Conservation (phyloP, 306 rosid species). For the Crotalaria pallida region DNA sequence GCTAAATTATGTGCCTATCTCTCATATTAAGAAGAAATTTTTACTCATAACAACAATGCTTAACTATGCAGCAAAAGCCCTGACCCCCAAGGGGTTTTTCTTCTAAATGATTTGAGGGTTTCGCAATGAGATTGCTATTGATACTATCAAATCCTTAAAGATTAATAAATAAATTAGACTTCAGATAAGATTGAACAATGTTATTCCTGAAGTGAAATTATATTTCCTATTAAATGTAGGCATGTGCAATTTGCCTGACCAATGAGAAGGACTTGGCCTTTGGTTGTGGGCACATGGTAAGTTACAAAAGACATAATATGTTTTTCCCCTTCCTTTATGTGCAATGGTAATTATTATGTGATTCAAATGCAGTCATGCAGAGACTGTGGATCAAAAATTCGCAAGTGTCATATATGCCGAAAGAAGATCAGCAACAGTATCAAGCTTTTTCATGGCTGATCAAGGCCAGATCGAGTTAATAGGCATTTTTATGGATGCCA, state of each 20-base stretch:
- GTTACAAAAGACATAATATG: not conserved
- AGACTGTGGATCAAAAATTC: slow-evolving; percentile 31
- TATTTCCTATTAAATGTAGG: slow-evolving; percentile 5
- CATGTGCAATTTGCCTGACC: slow-evolving; percentile 26
- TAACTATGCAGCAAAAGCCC: not conserved
- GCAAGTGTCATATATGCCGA: slow-evolving; percentile 32
- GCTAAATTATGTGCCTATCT: not conserved
- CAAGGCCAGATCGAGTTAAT: not conserved
- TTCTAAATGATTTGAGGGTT: not conserved
- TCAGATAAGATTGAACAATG: not conserved
- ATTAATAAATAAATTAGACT: not conserved
- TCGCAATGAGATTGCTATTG: not conserved
- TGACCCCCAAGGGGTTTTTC: not conserved
- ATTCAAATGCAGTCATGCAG: slow-evolving; percentile 30
- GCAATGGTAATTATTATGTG: not conserved
- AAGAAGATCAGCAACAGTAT: slow-evolving; percentile 9
- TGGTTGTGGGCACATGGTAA: slow-evolving; percentile 43
- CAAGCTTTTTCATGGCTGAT: slow-evolving; percentile 20
- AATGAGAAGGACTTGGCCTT: slow-evolving; percentile 35
- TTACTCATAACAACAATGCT: not conserved
- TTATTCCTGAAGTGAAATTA: not conserved
- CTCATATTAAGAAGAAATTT: not conserved
- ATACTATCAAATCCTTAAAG: not conserved
- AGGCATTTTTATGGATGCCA: not conserved
- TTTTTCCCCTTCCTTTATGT: not conserved